Percentiles rank a stretch among this genome's conserved stretches.
Conservation (phyloP, 1,284 basidiomycete genomes). For the Laetiporus sulphureus region DNA sequence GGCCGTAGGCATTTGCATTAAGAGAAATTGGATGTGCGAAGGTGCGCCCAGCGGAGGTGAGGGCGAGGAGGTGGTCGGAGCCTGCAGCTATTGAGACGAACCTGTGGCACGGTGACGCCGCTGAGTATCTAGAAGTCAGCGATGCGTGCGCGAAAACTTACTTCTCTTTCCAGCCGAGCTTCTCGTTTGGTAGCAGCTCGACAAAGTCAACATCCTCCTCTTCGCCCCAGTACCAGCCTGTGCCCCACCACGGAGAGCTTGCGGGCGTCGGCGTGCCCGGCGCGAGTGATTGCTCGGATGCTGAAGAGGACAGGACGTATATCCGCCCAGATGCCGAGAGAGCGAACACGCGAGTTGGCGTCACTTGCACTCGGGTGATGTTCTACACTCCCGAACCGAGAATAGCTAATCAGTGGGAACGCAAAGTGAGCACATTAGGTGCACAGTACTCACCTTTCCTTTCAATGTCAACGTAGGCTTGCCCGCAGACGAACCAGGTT, state of each 20-base stretch:
- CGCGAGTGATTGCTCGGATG: conserved; percentile 39
- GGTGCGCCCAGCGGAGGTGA: conserved; percentile 77
- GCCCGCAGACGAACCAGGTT: conserved; percentile 18
- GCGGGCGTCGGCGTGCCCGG: conserved; percentile 31
- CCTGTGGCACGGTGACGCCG: conserved; percentile 30
- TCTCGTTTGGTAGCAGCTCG: conserved; percentile 41
- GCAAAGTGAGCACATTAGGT: too few species aligned
- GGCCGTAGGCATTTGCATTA: conserved; percentile 79
- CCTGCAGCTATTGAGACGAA: conserved; percentile 74
- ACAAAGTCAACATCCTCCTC: conserved; percentile 41
- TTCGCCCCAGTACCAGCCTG: conserved; percentile 52
- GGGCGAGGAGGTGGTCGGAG: conserved; percentile 76
- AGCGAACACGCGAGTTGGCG: conserved; percentile 58
- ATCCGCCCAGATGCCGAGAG: conserved; percentile 69
- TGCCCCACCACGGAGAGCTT: conserved; percentile 46
- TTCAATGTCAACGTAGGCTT: conserved; percentile 49
- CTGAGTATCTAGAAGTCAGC: background rate
- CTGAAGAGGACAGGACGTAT: conserved; percentile 57
- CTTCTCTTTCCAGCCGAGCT: conserved; percentile 50
- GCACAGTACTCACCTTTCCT: conserved; percentile 47
- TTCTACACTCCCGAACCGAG: conserved; percentile 44
- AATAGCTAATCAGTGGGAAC: too few species aligned
- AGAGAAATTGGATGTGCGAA: conserved; percentile 77
- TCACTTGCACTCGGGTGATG: conserved; percentile 55
- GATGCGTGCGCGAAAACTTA: conserved; percentile 17